Evolutionary conservation across 2,329 filamentous ascomycete genomes (phyloP), one percentile per base, ranked within the genome.

Genomic region (Basipetospora chlamydospora): DNA sequence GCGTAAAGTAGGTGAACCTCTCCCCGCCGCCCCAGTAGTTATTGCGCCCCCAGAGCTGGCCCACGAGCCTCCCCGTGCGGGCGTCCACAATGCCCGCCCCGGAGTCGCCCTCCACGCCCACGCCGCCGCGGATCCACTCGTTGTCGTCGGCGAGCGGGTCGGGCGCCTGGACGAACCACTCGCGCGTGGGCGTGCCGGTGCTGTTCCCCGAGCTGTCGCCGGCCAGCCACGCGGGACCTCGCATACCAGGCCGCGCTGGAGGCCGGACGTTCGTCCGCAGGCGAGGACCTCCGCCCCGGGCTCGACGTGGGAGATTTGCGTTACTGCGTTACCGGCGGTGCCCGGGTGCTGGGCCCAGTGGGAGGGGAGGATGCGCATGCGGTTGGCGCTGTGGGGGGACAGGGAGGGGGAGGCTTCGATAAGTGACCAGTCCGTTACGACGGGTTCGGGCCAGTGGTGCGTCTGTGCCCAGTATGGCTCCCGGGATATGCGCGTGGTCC

Each of bases 111-210:
- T 53, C 49, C 6, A 64, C 58, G 12, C 61, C 60, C 9, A 64
- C 61, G 20, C 61, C 61, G 3, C 61, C 59, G 3, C 58, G 52
- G 34, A 64, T 64, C 61, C 61, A 64, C 8, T 46, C 52, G 10
- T 64, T 56, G 26, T 62, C 59, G 29, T 61, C 43, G 8, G 59
- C 57, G n/a, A 46, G 47, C 0, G 49, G 42, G 20, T 46, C 49
- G 2, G 56, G 54, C 40, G 62, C 58, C 42, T 64, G 60, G 15
- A 64, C 47, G 37, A 58, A 64, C 61, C 61, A 64, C 44, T 64
- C 61, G 5, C 61, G 49, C 4, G 61, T 63, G 3, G 55, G 53
- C 36, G 57, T 62, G 2, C 52, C 50, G 0, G 60, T 64, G 4
- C 58, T 57, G 30, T 63, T 64, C 9, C 15, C 28, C 16, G n/a